Conservation (phyloP, 2,329 filamentous ascomycete species). For the Paraphaeosphaeria sporulosa region DNA sequence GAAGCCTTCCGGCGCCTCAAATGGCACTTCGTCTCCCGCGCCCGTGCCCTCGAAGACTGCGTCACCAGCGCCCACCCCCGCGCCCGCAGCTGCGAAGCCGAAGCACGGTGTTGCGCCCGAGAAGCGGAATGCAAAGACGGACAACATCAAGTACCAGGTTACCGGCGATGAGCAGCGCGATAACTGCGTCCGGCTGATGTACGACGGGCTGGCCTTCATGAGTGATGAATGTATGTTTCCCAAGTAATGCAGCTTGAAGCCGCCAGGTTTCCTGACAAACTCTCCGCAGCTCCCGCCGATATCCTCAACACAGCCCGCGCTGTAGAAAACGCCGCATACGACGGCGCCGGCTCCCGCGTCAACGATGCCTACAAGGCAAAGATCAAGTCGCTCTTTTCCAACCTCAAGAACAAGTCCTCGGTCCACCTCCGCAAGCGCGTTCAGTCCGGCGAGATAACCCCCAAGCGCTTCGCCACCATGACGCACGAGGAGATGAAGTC, state of each 20-base stretch:
- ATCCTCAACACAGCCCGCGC: slow-evolving; percentile 73
- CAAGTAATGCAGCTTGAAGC: not conserved
- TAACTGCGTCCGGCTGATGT: slow-evolving; percentile 87
- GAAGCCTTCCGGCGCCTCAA: slow-evolving; percentile 30
- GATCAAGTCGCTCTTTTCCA: slow-evolving; percentile 90
- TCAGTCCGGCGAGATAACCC: slow-evolving; percentile 73
- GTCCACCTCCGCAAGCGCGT: slow-evolving; percentile 77
- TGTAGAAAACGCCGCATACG: slow-evolving; percentile 80
- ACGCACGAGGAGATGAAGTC: slow-evolving; percentile 90
- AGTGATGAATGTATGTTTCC: slow-evolving; percentile 58
- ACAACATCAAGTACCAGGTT: slow-evolving; percentile 78
- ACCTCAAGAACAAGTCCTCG: slow-evolving; percentile 93
- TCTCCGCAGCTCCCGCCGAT: slow-evolving; percentile 61
- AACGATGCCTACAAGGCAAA: slow-evolving; percentile 81
- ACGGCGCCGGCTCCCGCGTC: slow-evolving; percentile 72
- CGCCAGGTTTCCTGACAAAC: slow-evolving; percentile 17
- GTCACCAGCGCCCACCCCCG: slow-evolving; percentile 53
- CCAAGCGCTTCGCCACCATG: slow-evolving; percentile 84
- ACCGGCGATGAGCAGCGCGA: slow-evolving; percentile 79
- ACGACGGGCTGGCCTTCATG: slow-evolving; percentile 86
- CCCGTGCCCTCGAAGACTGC: slow-evolving; percentile 49
- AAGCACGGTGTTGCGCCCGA: slow-evolving; percentile 69
- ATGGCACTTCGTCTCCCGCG: slow-evolving; percentile 40
- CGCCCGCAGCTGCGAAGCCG: slow-evolving; percentile 60
- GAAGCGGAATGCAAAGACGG: slow-evolving; percentile 82